Conservation (phyloP, 2,329 filamentous ascomycete genomes). For the Pezicula radicicola region DNA sequence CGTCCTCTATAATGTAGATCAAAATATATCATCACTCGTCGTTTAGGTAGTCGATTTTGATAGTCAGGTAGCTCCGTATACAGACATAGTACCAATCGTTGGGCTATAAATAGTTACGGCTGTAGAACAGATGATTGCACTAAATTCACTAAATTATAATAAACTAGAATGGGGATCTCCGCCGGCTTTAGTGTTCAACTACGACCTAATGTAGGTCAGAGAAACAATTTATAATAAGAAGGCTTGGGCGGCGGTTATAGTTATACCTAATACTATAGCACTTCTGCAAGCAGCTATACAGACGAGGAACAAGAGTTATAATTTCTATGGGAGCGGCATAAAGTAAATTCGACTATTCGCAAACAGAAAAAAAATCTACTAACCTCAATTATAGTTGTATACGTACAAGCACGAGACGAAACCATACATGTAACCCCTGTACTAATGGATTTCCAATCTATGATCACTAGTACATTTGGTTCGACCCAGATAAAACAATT, state of each 20-base stretch:
- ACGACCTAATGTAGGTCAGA: slow-evolving; percentile 53
- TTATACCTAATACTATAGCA: slow-evolving; percentile 60
- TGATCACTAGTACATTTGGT: slow-evolving; percentile 6
- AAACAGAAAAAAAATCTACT: not conserved
- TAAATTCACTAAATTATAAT: slow-evolving; percentile 19
- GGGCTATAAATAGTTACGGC: slow-evolving; percentile 49
- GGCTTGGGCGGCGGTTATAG: slow-evolving; percentile 58
- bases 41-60: slow-evolving; percentile 65
- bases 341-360: not conserved
- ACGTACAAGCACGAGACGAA: slow-evolving; percentile 53
- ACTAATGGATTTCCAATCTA: slow-evolving; percentile 7
- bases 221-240: slow-evolving; percentile 56
- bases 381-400: slow-evolving; percentile 34
- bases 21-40: slow-evolving; percentile 33
- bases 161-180: slow-evolving; percentile 29
- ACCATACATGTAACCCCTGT: slow-evolving; percentile 48
- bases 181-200: slow-evolving; percentile 46
- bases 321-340: slow-evolving; percentile 57
- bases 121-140: slow-evolving; percentile 39
- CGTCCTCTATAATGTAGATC: no score
- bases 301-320: slow-evolving; percentile 54
- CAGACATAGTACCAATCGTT: slow-evolving; percentile 46
- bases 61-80: slow-evolving; percentile 48
- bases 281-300: slow-evolving; percentile 52
- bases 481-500: slow-evolving; percentile 30